These are phyloP conservation scores for Rutidosis leptorrhynchoides DNA, from an alignment of 129 eudicot species.

Conservation along the genomic window DNA sequence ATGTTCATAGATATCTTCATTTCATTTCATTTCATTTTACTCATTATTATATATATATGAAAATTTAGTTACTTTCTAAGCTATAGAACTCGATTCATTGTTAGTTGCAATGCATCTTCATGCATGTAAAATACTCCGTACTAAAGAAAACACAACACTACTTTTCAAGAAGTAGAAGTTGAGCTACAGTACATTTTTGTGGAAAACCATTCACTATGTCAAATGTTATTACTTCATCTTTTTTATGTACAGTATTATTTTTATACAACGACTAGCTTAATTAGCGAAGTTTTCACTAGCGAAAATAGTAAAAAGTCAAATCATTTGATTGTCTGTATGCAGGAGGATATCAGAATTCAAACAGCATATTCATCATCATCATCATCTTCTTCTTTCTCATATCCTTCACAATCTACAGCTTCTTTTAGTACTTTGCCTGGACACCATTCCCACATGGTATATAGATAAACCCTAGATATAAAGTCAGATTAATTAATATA, in stretches of 20 bases:
- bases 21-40: too few relatives aligned
- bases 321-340: conserved; percentile 23
- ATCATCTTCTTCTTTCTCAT: conserved; percentile 51
- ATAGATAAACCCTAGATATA: conserved; percentile 2
- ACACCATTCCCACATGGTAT: conserved; percentile 48
- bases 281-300: not conserved
- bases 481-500: not conserved
- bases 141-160: not conserved
- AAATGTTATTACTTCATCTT: not conserved
- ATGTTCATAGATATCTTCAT: too few relatives aligned
- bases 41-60: too few relatives aligned
- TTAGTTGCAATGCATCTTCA: not conserved
- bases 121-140: not conserved
- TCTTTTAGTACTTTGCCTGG: conserved; percentile 49
- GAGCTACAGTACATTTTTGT: not conserved
- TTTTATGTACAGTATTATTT: too few relatives aligned
- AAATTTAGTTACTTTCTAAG: not conserved
- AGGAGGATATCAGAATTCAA: conserved; percentile 62
- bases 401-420: conserved; percentile 47
- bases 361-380: conserved; percentile 47
- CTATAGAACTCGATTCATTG: not conserved
- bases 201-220: not conserved
- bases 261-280: not conserved
- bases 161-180: conserved; percentile 1
- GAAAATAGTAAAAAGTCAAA: not conserved